Evolutionary conservation across 345 rosid species (phyloP), one percentile per base, ranked within the genome.

Genomic region (Fremontodendron californicum): DNA sequence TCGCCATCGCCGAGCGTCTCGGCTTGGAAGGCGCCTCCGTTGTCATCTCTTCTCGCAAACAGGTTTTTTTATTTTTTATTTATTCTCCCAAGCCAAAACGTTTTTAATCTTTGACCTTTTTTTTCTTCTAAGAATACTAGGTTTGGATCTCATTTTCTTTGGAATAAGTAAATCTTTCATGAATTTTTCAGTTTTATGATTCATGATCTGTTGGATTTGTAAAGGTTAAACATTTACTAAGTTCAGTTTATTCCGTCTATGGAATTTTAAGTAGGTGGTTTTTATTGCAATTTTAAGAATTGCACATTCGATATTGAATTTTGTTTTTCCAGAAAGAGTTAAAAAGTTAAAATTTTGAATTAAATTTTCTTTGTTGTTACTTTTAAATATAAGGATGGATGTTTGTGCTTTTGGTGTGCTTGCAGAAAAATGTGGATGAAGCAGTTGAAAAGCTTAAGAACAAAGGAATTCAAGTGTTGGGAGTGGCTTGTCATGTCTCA

Each of bases 401-500:
- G 9, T 37, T 61, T 60, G 54, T 75, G 35, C 23, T n/a, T 74
- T 60, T 7, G 73, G 31, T 72, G 1, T 29, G 46, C 63, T 79
- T 60, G 79, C 81, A 93, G 98, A 82, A 84, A 85, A 96, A 96
- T 78, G 97, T 93, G 52, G 94, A 93, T 5, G 92, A 91, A 72
- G 97, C 99, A 7, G 90, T 85, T 54, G 88, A 84, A 67, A 86
- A 91, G 80, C 92, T 93, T 75, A 87, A 81, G 84, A 84, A 86
- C 9, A 37, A 78, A 79, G 98, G 97, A 70, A 87, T 93, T 74
- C 86, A 91, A 74, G 97, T 75, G 18, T 65, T 87, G 78, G 99
- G 98, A 74, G 83, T 96, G 65, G 94, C 92, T 75, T 96, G 97
- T 43, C 99, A 93, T 73, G 99, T 96, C 6, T 91, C 97, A 37